Percentiles rank a stretch among this genome's conserved stretches.
These are phyloP conservation scores for Trichosporon sp. DNA, from an alignment of 1,284 basidiomycete genomes.

Conservation along the genomic window DNA sequence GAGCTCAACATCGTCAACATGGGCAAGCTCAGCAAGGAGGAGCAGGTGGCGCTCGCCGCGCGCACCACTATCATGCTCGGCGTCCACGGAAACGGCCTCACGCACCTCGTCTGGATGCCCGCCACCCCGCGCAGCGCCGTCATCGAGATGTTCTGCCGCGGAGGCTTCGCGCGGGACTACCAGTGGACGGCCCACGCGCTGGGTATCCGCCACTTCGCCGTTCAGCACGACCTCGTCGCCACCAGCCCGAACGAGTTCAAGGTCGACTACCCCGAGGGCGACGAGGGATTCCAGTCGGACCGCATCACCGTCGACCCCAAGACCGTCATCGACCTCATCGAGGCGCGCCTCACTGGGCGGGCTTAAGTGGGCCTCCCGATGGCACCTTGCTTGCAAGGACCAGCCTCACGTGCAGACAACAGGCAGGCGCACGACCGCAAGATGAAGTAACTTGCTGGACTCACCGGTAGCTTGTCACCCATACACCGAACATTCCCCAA, in stretches of 20 bases:
- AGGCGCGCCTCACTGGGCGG: conserved; percentile 78
- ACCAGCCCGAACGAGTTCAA: conserved; percentile 57
- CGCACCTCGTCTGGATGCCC: conserved; percentile 51
- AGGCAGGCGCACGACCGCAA: background rate
- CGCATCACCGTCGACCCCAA: conserved; percentile 70
- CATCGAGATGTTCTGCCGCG: conserved; percentile 48
- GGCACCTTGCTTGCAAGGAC: too few species aligned
- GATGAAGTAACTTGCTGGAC: background rate
- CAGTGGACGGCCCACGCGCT: conserved; percentile 50
- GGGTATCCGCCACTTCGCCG: conserved; percentile 47
- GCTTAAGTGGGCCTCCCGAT: background rate
- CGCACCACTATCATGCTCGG: conserved; percentile 75
- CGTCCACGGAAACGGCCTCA: conserved; percentile 72
- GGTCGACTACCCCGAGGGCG: conserved; percentile 64
- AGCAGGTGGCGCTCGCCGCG: conserved; percentile 50
- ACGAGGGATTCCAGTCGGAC: conserved; percentile 58
- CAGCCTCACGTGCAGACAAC: background rate
- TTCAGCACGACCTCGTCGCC: conserved; percentile 50
- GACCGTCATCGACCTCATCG: conserved; percentile 75
- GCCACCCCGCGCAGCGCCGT: conserved; percentile 47
- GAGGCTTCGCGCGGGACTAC: conserved; percentile 50
- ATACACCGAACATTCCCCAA: background rate
- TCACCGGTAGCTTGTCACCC: background rate
- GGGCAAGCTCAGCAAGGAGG: conserved; percentile 46
- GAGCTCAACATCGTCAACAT: conserved; percentile 56